Percentiles rank a stretch among this genome's conserved stretches.
phyloP scores from a whole-genome alignment of 78 protist genomes.

The Reticulomyxa filosa region DNA sequence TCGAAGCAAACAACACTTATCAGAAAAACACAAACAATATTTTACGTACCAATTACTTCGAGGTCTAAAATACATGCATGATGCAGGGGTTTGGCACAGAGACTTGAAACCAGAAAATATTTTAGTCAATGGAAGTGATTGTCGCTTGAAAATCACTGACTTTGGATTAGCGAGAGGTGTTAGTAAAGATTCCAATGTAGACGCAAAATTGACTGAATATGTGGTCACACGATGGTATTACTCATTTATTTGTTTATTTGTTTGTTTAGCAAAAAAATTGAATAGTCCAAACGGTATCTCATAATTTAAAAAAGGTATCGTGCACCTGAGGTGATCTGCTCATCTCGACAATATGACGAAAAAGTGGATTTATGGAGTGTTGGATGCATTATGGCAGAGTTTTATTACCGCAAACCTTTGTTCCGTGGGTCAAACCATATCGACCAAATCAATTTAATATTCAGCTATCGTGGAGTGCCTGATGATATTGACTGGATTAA shows the following conservation, averaged over 20 bases:
- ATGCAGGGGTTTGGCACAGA: background rate
- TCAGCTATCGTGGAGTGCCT: too few species aligned
- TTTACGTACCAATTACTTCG: constrained; percentile 15
- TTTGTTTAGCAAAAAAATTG: background rate
- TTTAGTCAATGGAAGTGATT: too few species aligned
- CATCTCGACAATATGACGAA: background rate
- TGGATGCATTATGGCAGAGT: constrained; percentile 62
- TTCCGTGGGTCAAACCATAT: constrained; percentile 23
- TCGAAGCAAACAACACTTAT: background rate
- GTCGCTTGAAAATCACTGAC: constrained; percentile 10
- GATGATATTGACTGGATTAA: too few species aligned
- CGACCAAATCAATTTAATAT: constrained; percentile 45
- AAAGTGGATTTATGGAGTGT: constrained; percentile 50
- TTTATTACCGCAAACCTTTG: constrained; percentile 18
- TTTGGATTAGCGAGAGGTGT: constrained; percentile 22
- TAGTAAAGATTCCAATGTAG: background rate
- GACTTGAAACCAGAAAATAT: too few species aligned
- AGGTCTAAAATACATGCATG: constrained; percentile 17
- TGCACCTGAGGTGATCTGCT: constrained; percentile 17
- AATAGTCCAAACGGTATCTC: background rate
- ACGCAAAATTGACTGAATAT: constrained; percentile 5
- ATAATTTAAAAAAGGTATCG: background rate
- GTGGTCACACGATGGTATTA: constrained; percentile 21
- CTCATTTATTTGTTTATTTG: background rate
- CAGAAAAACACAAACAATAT: constrained; percentile 14